These are phyloP conservation scores for Mucor indicus DNA, from an alignment of 371 early-diverging fungal genomes.

Conservation along the genomic window DNA sequence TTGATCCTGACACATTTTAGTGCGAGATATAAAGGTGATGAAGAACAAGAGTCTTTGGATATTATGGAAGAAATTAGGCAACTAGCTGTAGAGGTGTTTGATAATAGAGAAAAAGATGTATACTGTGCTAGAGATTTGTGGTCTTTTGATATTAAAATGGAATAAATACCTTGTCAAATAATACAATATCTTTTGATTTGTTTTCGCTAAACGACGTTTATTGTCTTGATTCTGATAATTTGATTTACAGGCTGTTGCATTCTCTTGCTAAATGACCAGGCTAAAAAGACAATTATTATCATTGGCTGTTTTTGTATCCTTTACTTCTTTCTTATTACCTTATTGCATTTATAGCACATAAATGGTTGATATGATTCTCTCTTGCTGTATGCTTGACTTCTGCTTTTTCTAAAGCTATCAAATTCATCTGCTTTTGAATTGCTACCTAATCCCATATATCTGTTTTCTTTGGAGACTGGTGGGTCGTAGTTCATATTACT, in stretches of 20 bases:
- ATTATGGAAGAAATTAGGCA: constrained; percentile 57
- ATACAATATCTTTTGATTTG: no score
- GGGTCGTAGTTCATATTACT: neutral
- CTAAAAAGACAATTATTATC: constrained; percentile 5
- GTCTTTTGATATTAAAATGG: constrained; percentile 34
- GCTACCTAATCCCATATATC: constrained; percentile 15
- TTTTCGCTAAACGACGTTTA: no score
- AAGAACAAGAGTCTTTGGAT: constrained; percentile 25
- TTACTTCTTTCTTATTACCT: constrained; percentile 10
- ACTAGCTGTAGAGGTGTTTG: constrained; percentile 39
- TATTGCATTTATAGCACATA: constrained; percentile 24
- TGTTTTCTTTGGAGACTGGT: constrained; percentile 5
- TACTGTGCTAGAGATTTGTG: constrained; percentile 48
- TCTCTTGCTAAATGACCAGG: constrained; percentile 31
- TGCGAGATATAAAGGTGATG: constrained; percentile 53
- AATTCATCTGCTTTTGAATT: constrained; percentile 14
- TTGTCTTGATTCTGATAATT: neutral
- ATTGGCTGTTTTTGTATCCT: neutral
- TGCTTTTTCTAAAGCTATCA: constrained; percentile 21
- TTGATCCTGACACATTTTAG: constrained; percentile 62
- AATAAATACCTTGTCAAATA: no score
- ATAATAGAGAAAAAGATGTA: constrained; percentile 30
- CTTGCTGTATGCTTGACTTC: constrained; percentile 23
- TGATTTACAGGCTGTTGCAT: constrained; percentile 18
- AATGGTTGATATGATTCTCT: constrained; percentile 19